Percentiles rank a stretch among this genome's conserved stretches.
phyloP scores from a whole-genome alignment of 2,329 filamentous ascomycete species.

The Exophiala spinifera region DNA sequence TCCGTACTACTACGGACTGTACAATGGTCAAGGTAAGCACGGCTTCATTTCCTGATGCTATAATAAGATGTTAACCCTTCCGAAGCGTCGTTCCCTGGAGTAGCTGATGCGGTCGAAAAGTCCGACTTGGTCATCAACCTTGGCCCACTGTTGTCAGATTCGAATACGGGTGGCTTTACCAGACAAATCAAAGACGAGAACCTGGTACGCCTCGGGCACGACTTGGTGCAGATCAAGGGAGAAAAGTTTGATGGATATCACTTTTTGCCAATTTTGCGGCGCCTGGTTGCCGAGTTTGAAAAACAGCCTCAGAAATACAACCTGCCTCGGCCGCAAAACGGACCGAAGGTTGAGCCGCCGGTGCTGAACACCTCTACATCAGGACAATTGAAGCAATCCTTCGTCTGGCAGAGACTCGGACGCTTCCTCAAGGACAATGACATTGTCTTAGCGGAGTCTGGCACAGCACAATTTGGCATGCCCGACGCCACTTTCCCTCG shows the following conservation, averaged over 20 bases:
- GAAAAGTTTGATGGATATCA: constrained; percentile 29
- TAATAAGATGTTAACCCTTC: background rate
- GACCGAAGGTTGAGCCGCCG: constrained; percentile 8
- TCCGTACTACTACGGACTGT: constrained; percentile 19
- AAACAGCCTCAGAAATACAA: constrained; percentile 15
- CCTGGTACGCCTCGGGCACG: constrained; percentile 33
- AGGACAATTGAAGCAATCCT: constrained; percentile 18
- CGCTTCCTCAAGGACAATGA: constrained; percentile 24
- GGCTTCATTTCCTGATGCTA: background rate
- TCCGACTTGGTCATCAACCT: constrained; percentile 48
- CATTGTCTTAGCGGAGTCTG: constrained; percentile 29
- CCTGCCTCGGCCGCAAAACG: constrained; percentile 11
- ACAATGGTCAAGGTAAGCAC: constrained; percentile 23
- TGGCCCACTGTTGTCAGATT: constrained; percentile 47
- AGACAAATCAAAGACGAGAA: constrained; percentile 38
- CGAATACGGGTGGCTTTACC: constrained; percentile 44
- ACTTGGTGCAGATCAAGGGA: constrained; percentile 21
- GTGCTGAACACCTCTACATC: constrained; percentile 24
- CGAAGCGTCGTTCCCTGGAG: constrained; percentile 32
- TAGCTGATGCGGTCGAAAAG: constrained; percentile 35
- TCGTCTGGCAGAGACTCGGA: constrained; percentile 21
- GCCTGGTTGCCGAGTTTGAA: constrained; percentile 15
- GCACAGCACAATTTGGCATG: constrained; percentile 30
- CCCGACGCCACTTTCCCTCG: constrained; percentile 26
- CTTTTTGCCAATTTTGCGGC: constrained; percentile 27